A percentile compares a stretch with the other conserved stretches of the same genome.
Conservation (phyloP, 225 moss, liverwort and hornwort species). For the Lunularia cruciata region DNA sequence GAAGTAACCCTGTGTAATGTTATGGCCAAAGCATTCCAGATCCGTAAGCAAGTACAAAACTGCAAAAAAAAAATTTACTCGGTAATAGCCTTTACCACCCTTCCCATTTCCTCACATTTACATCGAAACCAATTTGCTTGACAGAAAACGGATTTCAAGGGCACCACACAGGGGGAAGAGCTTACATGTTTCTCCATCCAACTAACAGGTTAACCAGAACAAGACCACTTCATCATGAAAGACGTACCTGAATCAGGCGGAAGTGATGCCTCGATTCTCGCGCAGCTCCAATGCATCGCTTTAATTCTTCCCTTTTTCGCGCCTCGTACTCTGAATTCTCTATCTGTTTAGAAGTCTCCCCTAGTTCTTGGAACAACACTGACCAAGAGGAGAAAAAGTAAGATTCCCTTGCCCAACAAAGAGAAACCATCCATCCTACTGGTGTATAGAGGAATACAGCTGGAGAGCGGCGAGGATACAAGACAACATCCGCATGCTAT, state of each 20-base stretch:
- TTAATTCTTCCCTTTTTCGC: constrained; percentile 40
- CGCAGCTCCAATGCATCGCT: constrained; percentile 28
- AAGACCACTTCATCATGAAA: neutral
- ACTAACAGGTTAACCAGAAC: neutral
- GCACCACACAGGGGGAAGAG: neutral
- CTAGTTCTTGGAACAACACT: constrained; percentile 42
- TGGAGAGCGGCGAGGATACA: neutral
- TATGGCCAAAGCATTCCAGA: too few relatives aligned
- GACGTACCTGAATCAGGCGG: constrained; percentile 33
- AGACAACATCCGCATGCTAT: neutral
- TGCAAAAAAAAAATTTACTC: too few relatives aligned
- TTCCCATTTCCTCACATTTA: neutral
- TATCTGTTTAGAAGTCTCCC: constrained; percentile 41
- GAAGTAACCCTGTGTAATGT: too few relatives aligned
- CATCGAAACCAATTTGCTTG: neutral
- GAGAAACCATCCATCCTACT: too few relatives aligned
- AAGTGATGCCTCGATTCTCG: constrained; percentile 31
- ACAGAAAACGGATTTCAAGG: neutral
- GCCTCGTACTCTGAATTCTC: constrained; percentile 40
- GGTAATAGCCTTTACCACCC: neutral
- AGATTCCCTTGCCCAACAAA: too few relatives aligned
- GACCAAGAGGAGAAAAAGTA: too few relatives aligned
- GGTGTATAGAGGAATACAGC: neutral
- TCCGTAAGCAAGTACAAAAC: too few relatives aligned
- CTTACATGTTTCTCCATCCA: neutral